phyloP scores from a whole-genome alignment of 805 yeast genomes.

The Pichia thaimueangensis region DNA sequence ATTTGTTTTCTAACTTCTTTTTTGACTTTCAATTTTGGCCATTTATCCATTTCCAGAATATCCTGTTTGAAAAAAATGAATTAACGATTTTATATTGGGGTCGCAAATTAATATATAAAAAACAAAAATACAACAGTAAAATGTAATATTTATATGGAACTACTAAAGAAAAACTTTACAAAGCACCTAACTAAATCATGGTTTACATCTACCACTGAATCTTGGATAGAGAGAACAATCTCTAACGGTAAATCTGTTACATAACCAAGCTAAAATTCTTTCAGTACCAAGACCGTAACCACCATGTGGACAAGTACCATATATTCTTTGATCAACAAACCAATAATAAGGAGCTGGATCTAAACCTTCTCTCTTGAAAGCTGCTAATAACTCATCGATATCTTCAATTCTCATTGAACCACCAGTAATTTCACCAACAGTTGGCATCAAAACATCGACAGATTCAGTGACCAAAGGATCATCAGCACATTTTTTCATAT shows the following conservation, averaged over 20 bases:
- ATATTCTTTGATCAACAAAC: slow-evolving; percentile 92
- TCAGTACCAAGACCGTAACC: slow-evolving; percentile 99
- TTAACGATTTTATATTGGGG: no score
- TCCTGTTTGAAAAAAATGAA: no score
- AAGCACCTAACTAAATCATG: slow-evolving; percentile 37
- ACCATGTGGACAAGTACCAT: slow-evolving; percentile 98
- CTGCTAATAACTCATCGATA: slow-evolving; percentile 76
- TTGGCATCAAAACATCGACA: slow-evolving; percentile 97
- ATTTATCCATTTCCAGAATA: no score
- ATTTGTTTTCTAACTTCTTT: no score
- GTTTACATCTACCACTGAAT: slow-evolving; percentile 96
- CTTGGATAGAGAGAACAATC: slow-evolving; percentile 98
- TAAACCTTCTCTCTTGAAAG: slow-evolving; percentile 89
- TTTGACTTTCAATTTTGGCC: no score
- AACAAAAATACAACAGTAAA: no score
- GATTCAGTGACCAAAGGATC: slow-evolving; percentile 96
- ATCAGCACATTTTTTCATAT: slow-evolving; percentile 89
- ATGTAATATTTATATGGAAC: no score
- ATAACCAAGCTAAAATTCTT: slow-evolving; percentile 96
- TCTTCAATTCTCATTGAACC: slow-evolving; percentile 96
- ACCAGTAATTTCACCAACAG: slow-evolving; percentile 98
- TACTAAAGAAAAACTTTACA: neutral
- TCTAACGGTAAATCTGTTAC: slow-evolving; percentile 96
- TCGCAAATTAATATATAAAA: no score
- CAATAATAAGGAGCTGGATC: slow-evolving; percentile 83